Evolutionary conservation across 1,284 basidiomycete species (phyloP).

Genomic region (Entoloma clypeatum): DNA sequence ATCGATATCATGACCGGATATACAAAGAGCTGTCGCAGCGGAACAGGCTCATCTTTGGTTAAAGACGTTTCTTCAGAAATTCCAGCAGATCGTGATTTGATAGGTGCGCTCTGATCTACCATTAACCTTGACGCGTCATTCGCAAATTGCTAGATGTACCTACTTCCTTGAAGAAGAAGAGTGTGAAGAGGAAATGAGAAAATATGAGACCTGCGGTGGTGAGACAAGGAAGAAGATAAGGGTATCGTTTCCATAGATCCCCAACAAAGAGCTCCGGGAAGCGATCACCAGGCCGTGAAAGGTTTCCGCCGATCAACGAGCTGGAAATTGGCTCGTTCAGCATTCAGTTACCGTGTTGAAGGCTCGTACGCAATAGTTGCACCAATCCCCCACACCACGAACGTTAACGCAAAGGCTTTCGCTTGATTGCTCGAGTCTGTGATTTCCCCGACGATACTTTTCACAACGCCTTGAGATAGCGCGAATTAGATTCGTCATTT

Average conservation of each 20-base stretch:
- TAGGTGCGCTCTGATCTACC: constrained; percentile 36
- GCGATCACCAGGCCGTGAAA: constrained; percentile 58
- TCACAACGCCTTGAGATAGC: constrained; percentile 26
- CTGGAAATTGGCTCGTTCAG: constrained; percentile 28
- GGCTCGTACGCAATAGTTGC: constrained; percentile 34
- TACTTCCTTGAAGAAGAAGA: constrained; percentile 34
- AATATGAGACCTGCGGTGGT: constrained; percentile 26
- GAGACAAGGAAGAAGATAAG: constrained; percentile 35
- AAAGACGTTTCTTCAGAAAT: constrained; percentile 9
- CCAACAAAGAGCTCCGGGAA: constrained; percentile 47
- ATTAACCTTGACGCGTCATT: constrained; percentile 45
- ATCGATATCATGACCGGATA: constrained; percentile 45
- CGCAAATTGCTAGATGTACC: constrained; percentile 46
- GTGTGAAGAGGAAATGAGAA: constrained; percentile 25
- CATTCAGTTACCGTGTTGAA: not conserved
- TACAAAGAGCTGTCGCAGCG: constrained; percentile 45
- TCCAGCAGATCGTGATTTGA: constrained; percentile 16
- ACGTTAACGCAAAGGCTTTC: constrained; percentile 41
- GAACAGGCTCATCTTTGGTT: constrained; percentile 23
- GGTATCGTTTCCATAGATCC: constrained; percentile 40
- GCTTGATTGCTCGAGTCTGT: constrained; percentile 45
- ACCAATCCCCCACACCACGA: constrained; percentile 37
- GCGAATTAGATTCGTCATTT: not conserved
- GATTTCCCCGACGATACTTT: constrained; percentile 42
- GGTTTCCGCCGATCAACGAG: constrained; percentile 57